Base-by-base conservation (phyloP, 1,284 basidiomycete genomes). In the Mycena sp. region DNA sequence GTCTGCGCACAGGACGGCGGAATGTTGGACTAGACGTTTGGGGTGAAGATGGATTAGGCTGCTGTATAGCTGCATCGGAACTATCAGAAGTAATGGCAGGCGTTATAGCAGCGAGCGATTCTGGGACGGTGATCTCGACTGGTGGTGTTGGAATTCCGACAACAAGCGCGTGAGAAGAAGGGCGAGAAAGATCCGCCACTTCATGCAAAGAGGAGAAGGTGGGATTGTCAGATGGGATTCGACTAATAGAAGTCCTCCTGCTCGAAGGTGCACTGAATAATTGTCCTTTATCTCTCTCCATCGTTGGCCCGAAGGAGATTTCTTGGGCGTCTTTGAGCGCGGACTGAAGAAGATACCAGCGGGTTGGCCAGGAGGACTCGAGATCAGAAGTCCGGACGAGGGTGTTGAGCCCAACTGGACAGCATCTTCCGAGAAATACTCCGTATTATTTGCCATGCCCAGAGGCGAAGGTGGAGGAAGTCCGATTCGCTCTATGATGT, bases 281-380 rank as follows among this genome's bases (percentile, higher is more conserved):
- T 35, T 81, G 83, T 0, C 77, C 78, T 59, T 78, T 80, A 55
- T 81, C 81, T 21, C 81, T 69, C 51, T 84, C 83, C 76, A 80
- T 78, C 7, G 71, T 69, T 7, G 77, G 75, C 40, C 73, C 76
- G 45, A 68, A 46, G 29, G 58, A 23, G 58, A 37, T 58, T 64
- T 64, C 43, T 46, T 63, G 32, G 57, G 38, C 12, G 55, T 50
- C 61, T 84, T 87, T 6, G 80, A 73, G 23, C 84, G 81, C 0
- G 97, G 97, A 69, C 96, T 92, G 78, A 99, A 99, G 79, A 96
- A 95, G 67, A 99, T 96, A 6, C 95, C 96, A 21, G 94, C 88
- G 0, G 95, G 93, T 66, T 95, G 89, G 0, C 97, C 97, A 73
- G 98, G 95, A 0, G 94, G 94, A 72, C 90, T 94, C 68, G 96